Evolutionary conservation across 2,329 filamentous ascomycete species (phyloP).

Genomic region (Dactylonectria macrodidyma): DNA sequence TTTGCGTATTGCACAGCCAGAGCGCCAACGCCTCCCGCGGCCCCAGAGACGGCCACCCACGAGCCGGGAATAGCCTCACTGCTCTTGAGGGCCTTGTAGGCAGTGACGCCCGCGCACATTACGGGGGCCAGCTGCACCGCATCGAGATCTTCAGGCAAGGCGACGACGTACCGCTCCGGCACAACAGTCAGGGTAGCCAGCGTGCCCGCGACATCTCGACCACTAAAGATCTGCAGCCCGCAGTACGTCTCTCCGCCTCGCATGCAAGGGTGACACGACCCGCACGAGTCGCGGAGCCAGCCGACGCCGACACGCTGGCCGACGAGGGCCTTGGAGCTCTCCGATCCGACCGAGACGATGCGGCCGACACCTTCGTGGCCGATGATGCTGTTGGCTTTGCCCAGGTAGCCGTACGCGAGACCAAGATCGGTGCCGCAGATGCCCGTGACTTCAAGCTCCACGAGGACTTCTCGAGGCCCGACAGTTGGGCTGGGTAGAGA

Average conservation of each 20-base stretch:
- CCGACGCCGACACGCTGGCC: constrained; percentile 57
- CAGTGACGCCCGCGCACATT: constrained; percentile 25
- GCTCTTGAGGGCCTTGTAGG: constrained; percentile 29
- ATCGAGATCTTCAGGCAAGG: constrained; percentile 6
- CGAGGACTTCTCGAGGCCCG: constrained; percentile 49
- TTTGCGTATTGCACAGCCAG: constrained; percentile 23
- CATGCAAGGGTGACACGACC: constrained; percentile 12
- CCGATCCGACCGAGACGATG: constrained; percentile 55
- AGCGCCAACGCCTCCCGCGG: constrained; percentile 20
- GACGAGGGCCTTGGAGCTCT: constrained; percentile 45
- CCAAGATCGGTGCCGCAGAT: constrained; percentile 58
- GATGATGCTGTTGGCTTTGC: constrained; percentile 52
- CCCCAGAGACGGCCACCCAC: constrained; percentile 25
- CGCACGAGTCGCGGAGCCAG: constrained; percentile 46
- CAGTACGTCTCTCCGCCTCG: constrained; percentile 24
- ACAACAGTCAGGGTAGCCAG: constrained; percentile 17
- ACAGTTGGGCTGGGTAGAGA: constrained; percentile 27
- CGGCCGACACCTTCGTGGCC: constrained; percentile 63
- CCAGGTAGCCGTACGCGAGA: constrained; percentile 56
- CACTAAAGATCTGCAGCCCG: constrained; percentile 3
- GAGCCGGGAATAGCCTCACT: constrained; percentile 13
- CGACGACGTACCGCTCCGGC: constrained; percentile 20
- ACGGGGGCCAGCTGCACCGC: constrained; percentile 15
- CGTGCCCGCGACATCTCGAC: constrained; percentile 14
- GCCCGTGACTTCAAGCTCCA: constrained; percentile 53